A percentile compares a stretch with the other conserved stretches of the same genome.
phyloP scores from a whole-genome alignment of 2,329 filamentous ascomycete species.

The Capronia americana region DNA sequence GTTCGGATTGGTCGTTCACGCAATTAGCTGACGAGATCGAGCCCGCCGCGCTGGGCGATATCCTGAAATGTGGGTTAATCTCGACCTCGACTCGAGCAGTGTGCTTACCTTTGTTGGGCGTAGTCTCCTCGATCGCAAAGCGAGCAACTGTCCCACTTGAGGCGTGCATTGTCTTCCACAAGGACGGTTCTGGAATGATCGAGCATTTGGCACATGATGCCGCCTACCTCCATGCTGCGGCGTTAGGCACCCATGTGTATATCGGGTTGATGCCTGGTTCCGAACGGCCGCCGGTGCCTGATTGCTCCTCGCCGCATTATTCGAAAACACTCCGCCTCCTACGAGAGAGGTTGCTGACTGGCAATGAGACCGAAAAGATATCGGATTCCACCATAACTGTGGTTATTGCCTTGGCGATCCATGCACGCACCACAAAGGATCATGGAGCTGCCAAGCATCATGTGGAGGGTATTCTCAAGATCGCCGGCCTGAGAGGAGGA shows the following conservation, averaged over 20 bases:
- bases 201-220: slow-evolving; percentile 45
- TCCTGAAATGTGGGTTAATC: slow-evolving; percentile 44
- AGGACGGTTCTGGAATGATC: slow-evolving; percentile 41
- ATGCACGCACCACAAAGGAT: slow-evolving; percentile 44
- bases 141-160: slow-evolving; percentile 45
- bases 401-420: slow-evolving; percentile 44
- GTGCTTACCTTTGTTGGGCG: neutral
- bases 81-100: neutral
- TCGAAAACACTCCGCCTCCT: slow-evolving; percentile 43
- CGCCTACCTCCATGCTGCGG: slow-evolving; percentile 47
- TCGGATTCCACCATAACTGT: slow-evolving; percentile 45
- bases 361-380: slow-evolving; percentile 26
- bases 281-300: slow-evolving; percentile 1
- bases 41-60: slow-evolving; percentile 36
- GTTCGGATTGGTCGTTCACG: slow-evolving; percentile 38
- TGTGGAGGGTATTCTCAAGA: slow-evolving; percentile 48
- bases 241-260: slow-evolving; percentile 46
- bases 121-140: slow-evolving; percentile 46
- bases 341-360: slow-evolving; percentile 41
- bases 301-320: slow-evolving; percentile 40
- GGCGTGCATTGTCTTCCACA: slow-evolving; percentile 43
- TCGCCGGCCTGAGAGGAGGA: slow-evolving; percentile 49
- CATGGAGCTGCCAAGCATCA: slow-evolving; percentile 43
- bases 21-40: slow-evolving; percentile 43
- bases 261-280: slow-evolving; percentile 39